phyloP scores from a whole-genome alignment of 2,329 filamentous ascomycete genomes.

The Aspergillus bombycis region DNA sequence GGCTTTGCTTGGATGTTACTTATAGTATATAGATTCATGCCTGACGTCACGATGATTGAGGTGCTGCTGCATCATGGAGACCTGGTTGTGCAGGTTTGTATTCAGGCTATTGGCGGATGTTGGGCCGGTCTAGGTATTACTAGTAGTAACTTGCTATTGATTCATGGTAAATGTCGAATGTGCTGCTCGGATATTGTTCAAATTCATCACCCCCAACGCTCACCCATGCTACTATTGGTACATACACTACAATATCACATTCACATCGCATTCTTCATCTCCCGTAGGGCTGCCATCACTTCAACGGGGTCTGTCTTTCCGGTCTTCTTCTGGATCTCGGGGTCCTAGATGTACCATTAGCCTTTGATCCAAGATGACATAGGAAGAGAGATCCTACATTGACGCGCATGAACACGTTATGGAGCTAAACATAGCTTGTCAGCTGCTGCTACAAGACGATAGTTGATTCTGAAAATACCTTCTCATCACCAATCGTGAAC shows the following conservation, averaged over 20 bases:
- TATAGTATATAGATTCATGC: conserved; percentile 12
- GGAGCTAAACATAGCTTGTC: conserved; percentile 58
- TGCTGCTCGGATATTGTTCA: not conserved
- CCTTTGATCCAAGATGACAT: conserved; percentile 15
- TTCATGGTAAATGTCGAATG: not conserved
- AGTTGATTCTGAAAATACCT: conserved; percentile 58
- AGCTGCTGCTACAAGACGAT: not conserved
- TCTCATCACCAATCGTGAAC: conserved; percentile 97
- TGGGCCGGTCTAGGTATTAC: not conserved
- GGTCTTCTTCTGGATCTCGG: conserved; percentile 79
- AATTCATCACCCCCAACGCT: not conserved
- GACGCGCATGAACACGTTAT: conserved; percentile 96
- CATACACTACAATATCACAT: not conserved
- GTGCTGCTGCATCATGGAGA: conserved; percentile 3
- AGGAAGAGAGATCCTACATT: conserved; percentile 57
- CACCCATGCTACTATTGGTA: not conserved
- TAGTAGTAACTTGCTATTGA: not conserved
- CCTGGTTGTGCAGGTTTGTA: not conserved
- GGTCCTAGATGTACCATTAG: conserved; percentile 61
- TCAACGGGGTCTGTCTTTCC: conserved; percentile 78
- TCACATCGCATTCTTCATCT: conserved; percentile 72
- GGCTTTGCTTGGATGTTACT: not conserved
- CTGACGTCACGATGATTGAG: conserved; percentile 36
- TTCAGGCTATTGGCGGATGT: not conserved
- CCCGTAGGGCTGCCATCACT: conserved; percentile 82